Evolutionary conservation across 2,329 filamentous ascomycete genomes (phyloP).

Genomic region (Paraphoma chrysanthemicola): DNA sequence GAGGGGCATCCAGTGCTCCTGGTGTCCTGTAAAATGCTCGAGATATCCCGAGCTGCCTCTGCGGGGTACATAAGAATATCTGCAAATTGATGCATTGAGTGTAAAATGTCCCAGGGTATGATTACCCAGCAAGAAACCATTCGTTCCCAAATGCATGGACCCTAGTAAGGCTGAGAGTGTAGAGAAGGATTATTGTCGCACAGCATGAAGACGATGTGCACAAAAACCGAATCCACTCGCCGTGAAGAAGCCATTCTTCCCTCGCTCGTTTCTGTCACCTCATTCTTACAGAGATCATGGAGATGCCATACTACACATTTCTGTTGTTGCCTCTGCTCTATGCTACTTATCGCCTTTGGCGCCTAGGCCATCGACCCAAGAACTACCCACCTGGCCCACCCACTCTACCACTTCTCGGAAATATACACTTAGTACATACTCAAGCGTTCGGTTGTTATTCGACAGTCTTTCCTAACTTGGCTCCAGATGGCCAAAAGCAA

Average conservation of each 20-base stretch:
- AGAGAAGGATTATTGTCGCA: background rate
- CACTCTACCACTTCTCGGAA: constrained; percentile 59
- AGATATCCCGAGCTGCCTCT: background rate
- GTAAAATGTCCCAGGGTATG: background rate
- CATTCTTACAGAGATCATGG: background rate
- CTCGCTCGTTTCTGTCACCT: background rate
- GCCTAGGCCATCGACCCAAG: constrained; percentile 34
- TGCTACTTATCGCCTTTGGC: constrained; percentile 2
- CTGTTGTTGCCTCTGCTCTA: background rate
- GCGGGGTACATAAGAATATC: background rate
- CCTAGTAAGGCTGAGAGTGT: background rate
- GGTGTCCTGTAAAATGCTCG: background rate
- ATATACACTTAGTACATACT: constrained; percentile 55
- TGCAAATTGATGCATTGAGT: background rate
- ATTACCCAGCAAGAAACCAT: background rate
- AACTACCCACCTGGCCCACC: constrained; percentile 58
- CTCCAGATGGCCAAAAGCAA: constrained; percentile 34
- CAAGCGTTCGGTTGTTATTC: background rate
- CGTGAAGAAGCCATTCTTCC: background rate
- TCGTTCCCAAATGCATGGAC: background rate
- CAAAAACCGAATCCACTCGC: background rate
- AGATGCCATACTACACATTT: background rate
- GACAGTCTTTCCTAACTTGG: background rate
- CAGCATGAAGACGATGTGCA: background rate
- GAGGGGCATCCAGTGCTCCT: too few relatives aligned